Conservation (phyloP, 163 green algal species). For the Chloromonas sp. region DNA sequence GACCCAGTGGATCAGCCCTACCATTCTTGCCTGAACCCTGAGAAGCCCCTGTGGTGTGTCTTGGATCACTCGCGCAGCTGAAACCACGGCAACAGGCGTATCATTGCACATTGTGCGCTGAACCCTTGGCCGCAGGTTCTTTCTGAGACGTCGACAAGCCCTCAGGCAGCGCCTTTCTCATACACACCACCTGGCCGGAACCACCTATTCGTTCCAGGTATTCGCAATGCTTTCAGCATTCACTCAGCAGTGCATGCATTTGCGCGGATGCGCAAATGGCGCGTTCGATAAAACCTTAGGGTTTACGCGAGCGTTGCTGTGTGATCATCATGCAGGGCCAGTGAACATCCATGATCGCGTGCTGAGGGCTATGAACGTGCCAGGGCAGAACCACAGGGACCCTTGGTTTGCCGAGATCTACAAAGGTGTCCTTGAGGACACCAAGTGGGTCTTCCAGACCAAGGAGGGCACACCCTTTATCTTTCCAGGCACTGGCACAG, state of each 20-base stretch:
- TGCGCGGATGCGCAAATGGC: not conserved
- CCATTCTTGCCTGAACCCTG: not conserved
- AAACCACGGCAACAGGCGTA: not conserved
- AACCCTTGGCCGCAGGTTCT: not conserved
- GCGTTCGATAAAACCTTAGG: not conserved
- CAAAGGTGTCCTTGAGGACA: constrained; percentile 72
- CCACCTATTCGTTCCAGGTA: constrained; percentile 90
- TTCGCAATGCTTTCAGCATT: not conserved
- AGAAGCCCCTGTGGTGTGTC: not conserved
- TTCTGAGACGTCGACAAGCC: not conserved
- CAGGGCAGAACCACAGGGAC: constrained; percentile 89
- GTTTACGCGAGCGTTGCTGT: not conserved
- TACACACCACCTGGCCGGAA: constrained; percentile 82
- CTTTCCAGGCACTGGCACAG: constrained; percentile 85
- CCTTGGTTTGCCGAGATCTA: constrained; percentile 88
- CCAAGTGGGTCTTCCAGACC: constrained; percentile 77
- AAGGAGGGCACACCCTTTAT: constrained; percentile 84
- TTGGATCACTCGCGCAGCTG: not conserved
- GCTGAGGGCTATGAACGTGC: constrained; percentile 79
- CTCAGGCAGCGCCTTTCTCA: constrained; percentile 47
- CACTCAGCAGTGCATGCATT: not conserved
- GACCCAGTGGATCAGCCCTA: not conserved
- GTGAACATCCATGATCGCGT: constrained; percentile 96
- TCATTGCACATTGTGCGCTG: not conserved
- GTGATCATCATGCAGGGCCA: constrained; percentile 55